Evolutionary conservation across 345 rosid species (phyloP), one percentile per base, ranked within the genome.

Genomic region (Euclidium syriacum): DNA sequence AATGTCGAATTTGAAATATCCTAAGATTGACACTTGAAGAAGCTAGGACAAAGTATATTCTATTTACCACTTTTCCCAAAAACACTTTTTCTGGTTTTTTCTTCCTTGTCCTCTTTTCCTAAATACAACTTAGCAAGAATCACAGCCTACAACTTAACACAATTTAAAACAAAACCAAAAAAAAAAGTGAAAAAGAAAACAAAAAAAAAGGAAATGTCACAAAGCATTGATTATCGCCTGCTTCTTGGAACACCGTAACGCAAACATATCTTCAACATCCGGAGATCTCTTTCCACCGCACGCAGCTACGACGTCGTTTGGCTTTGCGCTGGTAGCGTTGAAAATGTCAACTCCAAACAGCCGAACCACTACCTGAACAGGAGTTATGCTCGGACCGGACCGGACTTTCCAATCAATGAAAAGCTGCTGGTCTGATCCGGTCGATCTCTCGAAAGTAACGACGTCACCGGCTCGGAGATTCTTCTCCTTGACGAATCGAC

Each of bases 401-500:
- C 74, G 71, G 5, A 59, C 23, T 65, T 79, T 77, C 79, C 75
- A 82, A 52, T 82, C 84, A 19, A 92, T 89, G 39, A 67, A 80
- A n/a, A 92, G 84, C 74, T 83, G 86, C 49, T 56, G 78, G 47
- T 86, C 95, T 52, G 73, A 46, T 2, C 94, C 94, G 3, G 82
- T 83, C 22, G 91, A 91, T 58, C 81, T 83, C 67, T 85, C 85
- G 61, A 92, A 92, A 26, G 83, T 58, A 19, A 92, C 95, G 9
- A 80, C 70, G 55, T 92, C 96, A 11, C 98, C 95, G 51, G 95
- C 91, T 61, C 74, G 82, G 49, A 89, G 70, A 40, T 62, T 77
- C 81, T 86, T 92, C 74, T 92, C 98, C 72, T 87, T 89, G 2
- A 92, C 98, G 57, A 86, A 92, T 3, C 91, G 75, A 81, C 89